Conservation (phyloP, 75 land plant species). For the Isoetes taiwanensis region DNA sequence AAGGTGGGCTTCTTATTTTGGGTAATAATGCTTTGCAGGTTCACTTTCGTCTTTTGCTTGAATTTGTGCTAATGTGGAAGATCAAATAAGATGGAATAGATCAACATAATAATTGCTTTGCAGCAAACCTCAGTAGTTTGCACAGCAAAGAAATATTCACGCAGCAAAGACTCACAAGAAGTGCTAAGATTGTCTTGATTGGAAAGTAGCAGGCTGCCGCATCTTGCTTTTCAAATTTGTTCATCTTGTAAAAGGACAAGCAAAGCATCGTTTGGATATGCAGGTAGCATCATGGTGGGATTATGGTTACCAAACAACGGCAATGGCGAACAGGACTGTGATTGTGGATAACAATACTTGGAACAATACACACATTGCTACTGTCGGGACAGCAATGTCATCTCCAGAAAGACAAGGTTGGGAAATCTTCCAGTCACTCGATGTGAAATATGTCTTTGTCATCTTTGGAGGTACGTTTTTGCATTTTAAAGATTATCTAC, state of each 20-base stretch:
- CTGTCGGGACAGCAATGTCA: conserved; percentile 99
- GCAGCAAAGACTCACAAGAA: too few species aligned
- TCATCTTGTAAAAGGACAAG: too few species aligned
- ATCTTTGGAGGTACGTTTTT: conserved; percentile 78
- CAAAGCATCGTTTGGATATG: too few species aligned
- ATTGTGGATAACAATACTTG: conserved; percentile 99
- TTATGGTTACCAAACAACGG: conserved; percentile 99
- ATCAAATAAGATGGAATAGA: too few species aligned
- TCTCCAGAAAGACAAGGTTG: conserved; percentile 97
- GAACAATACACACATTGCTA: conserved; percentile 99
- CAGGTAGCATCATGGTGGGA: conserved; percentile 99
- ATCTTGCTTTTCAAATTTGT: too few species aligned
- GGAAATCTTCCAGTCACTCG: conserved; percentile 87
- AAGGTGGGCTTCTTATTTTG: conserved; percentile 34
- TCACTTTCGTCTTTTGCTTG: too few species aligned
- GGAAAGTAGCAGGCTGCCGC: too few species aligned
- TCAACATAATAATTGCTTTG: too few species aligned
- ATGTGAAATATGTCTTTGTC: conserved; percentile 98
- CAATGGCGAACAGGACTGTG: conserved; percentile 98
- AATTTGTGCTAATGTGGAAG: too few species aligned
- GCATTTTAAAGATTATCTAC: background rate
- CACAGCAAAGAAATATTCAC: too few species aligned
- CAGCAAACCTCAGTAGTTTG: too few species aligned
- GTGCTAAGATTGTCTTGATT: too few species aligned
- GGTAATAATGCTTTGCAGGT: background rate